Evolutionary conservation across 257 asterid genomes (phyloP).

Genomic region (Fraxinus excelsior): DNA sequence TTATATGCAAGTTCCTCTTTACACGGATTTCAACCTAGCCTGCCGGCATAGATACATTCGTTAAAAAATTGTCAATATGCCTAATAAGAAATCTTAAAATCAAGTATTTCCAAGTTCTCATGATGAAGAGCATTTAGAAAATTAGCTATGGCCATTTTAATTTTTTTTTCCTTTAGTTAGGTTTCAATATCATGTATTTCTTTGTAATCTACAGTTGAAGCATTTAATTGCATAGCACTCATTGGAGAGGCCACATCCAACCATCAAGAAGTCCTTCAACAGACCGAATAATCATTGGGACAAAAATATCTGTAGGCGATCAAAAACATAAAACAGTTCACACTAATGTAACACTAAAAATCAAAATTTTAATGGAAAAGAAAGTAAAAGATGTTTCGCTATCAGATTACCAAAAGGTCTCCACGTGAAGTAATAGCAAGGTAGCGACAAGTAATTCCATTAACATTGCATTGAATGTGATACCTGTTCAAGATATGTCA

Average conservation of each 20-base stretch:
- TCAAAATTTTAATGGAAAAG: background rate
- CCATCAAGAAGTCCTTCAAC: constrained; percentile 10
- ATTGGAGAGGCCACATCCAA: constrained; percentile 8
- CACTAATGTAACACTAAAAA: background rate
- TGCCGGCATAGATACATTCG: background rate
- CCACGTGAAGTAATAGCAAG: constrained; percentile 12
- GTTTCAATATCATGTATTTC: background rate
- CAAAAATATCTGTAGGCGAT: background rate
- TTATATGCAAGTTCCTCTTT: constrained; percentile 2
- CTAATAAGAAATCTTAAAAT: background rate
- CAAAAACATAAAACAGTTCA: constrained; percentile 5
- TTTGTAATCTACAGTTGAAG: constrained; percentile 1
- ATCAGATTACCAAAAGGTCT: background rate
- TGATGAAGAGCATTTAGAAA: background rate
- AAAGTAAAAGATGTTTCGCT: constrained; percentile 1
- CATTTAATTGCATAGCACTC: background rate
- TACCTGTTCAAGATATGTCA: constrained; percentile 87
- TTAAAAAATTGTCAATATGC: background rate
- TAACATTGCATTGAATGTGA: constrained; percentile 20
- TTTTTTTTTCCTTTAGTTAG: background rate
- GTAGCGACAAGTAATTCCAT: constrained; percentile 18
- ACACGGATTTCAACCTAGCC: constrained; percentile 1
- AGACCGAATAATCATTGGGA: constrained; percentile 5
- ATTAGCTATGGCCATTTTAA: background rate
- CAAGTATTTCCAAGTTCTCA: background rate